Base-by-base conservation (phyloP, 202 grass and related monocot species). In the Cymbopogon flexuosus region DNA sequence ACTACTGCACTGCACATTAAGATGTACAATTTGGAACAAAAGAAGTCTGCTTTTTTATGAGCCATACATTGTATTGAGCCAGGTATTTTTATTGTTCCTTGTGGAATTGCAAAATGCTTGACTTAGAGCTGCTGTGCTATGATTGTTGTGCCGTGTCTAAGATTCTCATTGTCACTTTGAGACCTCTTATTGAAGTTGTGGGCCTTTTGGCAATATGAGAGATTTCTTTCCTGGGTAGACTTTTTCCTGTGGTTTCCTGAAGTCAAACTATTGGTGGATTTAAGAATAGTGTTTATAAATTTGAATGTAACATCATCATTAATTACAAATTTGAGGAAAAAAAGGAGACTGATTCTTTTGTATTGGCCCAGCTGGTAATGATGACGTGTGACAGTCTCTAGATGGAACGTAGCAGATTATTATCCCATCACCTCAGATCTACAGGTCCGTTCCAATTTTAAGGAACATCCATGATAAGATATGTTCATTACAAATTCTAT, bases 331-430 rank as follows among this genome's bases (percentile, higher is more conserved):
- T 62, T 88, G 39, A 71, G 54, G 18, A 10, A 87, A 89, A 86
- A 86, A 59, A 47, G 9, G 73, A 69, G 70, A 93, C 88, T 96
- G 88, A 96, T 91, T 81, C 8, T 81, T 83, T 83, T 89, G 62
- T 87, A 83, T 96, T 86, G 68, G 87, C 75, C 83, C 93, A 96
- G 93, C 90, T 93, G 88, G 83, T 77, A 87, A 91, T 89, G 90
- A 93, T 93, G 90, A 89, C 68, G 90, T 93, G 84, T 96, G 88
- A 93, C 78, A 80, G 42, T 85, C 77, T 84, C 72, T 90, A 85
- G 78, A 83, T 86, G 88, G 91, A 77, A 79, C 16, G 35, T 85
- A 91, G 85, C 81, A 87, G 83, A 90, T 85, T 88, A 87, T 87
- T 77, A 79, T 80, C 65, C 79, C 79, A 16, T 86, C 89, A 83